Evolutionary conservation across 169 alveolate genomes (phyloP), one percentile per base, ranked within the genome.

Genomic region (Plasmodium knowlesi): DNA sequence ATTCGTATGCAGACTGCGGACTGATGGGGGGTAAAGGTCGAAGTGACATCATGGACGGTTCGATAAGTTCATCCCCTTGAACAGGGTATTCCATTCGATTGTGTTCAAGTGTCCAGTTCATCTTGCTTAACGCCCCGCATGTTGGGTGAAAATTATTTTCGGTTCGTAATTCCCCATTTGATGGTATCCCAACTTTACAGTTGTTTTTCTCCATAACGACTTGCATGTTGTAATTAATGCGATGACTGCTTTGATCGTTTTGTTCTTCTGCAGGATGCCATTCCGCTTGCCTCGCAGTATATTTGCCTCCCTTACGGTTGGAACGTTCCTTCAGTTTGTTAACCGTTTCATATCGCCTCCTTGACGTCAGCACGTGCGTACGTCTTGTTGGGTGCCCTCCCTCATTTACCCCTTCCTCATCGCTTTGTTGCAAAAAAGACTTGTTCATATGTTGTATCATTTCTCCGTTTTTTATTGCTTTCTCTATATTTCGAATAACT

Each of bases 381-480:
- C 4, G 6, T 30, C 43, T 6, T 30, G 9, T 9, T 12, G 22
- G 46, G 22, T 80, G 32, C 71, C 32, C 22, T 19, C 61, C 19
- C 19, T 12, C 14, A 54, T n/a, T 82, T 12, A 10, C 71, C 28
- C 3, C 28, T 34, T 61, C 81, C 43, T 83, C 81, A 67, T n/a
- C 14, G 37, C 5, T 67, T 25, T 67, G 37, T 19, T 10, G 32
- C 5, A 83, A 83, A 80, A 41, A 0, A 10, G 37, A 83, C 10
- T 10, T n/a, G 39, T 83, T 83, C 9, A 83, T 83, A 22, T 46
- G 61, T 32, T 34, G 32, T 61, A 83, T 43, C 41, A 25, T n/a
- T 57, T 83, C 82, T n/a, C 72, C 70, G 72, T 83, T 83, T 57
- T 57, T 37, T 83, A 43, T 83, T 83, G 81, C 76, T 67, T 83